These are phyloP conservation scores for Alternaria hordeiaustralica DNA, from an alignment of 2,329 filamentous ascomycete genomes.

Conservation along the genomic window DNA sequence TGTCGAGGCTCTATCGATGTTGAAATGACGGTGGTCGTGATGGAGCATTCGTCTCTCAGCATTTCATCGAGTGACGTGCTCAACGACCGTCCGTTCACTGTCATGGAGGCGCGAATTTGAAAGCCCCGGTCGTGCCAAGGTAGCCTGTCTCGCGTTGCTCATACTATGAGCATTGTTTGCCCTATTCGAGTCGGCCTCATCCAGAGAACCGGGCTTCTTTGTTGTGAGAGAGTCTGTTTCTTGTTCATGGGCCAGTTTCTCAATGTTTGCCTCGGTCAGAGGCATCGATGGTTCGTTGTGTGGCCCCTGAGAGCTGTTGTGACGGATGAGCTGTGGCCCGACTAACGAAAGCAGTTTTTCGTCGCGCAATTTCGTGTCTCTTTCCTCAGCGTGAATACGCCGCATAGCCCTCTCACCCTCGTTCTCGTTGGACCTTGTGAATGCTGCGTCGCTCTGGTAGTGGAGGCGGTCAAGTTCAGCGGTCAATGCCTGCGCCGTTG, in stretches of 20 bases:
- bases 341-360: slow-evolving; percentile 61
- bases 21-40: slow-evolving; percentile 6
- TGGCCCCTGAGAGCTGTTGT: slow-evolving; percentile 25
- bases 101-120: slow-evolving; percentile 21
- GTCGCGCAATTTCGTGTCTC: slow-evolving; percentile 60
- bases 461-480: slow-evolving; percentile 47
- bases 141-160: slow-evolving; percentile 20
- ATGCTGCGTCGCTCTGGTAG: slow-evolving; percentile 46
- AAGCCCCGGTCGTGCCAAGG: slow-evolving; percentile 26
- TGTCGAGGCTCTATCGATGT: neutral
- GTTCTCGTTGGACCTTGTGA: slow-evolving; percentile 51
- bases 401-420: slow-evolving; percentile 55
- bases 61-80: slow-evolving; percentile 13
- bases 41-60: neutral
- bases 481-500: slow-evolving; percentile 43
- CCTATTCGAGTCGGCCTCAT: slow-evolving; percentile 21
- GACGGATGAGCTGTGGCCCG: slow-evolving; percentile 42
- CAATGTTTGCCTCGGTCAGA: slow-evolving; percentile 48
- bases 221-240: slow-evolving; percentile 24
- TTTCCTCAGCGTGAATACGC: slow-evolving; percentile 61
- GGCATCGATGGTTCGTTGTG: slow-evolving; percentile 34
- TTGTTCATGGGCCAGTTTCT: slow-evolving; percentile 40
- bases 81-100: slow-evolving; percentile 38
- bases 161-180: slow-evolving; percentile 25
- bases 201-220: slow-evolving; percentile 18